Percentiles rank a stretch among this genome's conserved stretches.
Conservation (phyloP, 495 filamentous ascomycete genomes). For the Elasticomyces elasticus region DNA sequence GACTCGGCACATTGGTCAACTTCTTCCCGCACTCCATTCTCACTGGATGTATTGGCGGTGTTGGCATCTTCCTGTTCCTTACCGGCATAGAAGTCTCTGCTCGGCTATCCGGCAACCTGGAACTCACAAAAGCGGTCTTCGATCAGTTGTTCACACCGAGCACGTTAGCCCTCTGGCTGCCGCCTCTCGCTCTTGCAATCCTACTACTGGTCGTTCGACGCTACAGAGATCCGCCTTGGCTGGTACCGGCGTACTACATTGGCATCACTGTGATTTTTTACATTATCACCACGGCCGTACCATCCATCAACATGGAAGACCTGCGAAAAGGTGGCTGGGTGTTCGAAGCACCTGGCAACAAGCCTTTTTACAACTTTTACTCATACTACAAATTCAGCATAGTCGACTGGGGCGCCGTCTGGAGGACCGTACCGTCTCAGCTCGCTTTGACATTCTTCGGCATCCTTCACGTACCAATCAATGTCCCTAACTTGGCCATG, state of each 20-base stretch:
- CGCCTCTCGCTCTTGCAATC: slow-evolving; percentile 67
- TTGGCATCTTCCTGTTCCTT: slow-evolving; percentile 88
- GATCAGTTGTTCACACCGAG: slow-evolving; percentile 57
- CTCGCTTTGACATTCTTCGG: slow-evolving; percentile 96
- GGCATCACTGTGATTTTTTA: slow-evolving; percentile 74
- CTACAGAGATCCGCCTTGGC: slow-evolving; percentile 65
- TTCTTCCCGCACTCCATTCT: slow-evolving; percentile 95
- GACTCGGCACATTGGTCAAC: slow-evolving; percentile 79
- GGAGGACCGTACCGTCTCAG: slow-evolving; percentile 82
- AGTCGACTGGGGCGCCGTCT: slow-evolving; percentile 64
- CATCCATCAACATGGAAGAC: slow-evolving; percentile 48
- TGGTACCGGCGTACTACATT: slow-evolving; percentile 81
- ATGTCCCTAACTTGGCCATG: slow-evolving; percentile 83
- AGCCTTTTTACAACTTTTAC: slow-evolving; percentile 95
- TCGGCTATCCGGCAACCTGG: slow-evolving; percentile 69
- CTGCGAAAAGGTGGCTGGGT: slow-evolving; percentile 74
- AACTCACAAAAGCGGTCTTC: slow-evolving; percentile 67
- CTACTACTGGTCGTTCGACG: slow-evolving; percentile 65
- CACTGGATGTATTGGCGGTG: slow-evolving; percentile 95
- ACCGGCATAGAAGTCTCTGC: slow-evolving; percentile 95
- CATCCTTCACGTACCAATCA: slow-evolving; percentile 93
- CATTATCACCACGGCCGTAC: slow-evolving; percentile 57
- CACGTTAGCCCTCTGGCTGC: slow-evolving; percentile 71
- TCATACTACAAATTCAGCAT: slow-evolving; percentile 55
- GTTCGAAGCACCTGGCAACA: slow-evolving; percentile 71